Percentiles rank a stretch among this genome's conserved stretches.
phyloP scores from a whole-genome alignment of 164 flowering plant genomes.

The Berberis vulgaris region DNA sequence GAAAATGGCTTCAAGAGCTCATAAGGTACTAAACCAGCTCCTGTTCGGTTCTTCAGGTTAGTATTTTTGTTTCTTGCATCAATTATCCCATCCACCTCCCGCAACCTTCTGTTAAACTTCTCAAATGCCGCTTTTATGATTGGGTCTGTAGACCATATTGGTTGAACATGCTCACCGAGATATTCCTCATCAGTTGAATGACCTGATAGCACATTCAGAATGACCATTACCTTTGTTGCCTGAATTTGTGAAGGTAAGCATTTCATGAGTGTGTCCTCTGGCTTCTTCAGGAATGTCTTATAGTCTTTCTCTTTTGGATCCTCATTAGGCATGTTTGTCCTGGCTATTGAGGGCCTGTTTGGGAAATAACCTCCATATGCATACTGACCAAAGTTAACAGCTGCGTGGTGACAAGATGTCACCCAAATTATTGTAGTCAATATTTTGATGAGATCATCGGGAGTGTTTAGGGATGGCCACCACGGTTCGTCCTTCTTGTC shows the following conservation, averaged over 20 bases:
- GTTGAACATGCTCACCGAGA: constrained; percentile 19
- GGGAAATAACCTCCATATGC: constrained; percentile 63
- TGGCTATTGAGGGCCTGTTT: constrained; percentile 54
- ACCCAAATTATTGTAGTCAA: constrained; percentile 68
- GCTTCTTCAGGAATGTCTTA: constrained; percentile 17
- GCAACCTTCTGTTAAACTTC: constrained; percentile 17
- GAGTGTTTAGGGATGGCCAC: constrained; percentile 66
- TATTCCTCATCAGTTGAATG: constrained; percentile 42
- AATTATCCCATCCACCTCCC: constrained; percentile 30
- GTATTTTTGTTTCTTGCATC: constrained; percentile 24
- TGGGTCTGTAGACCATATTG: constrained; percentile 21
- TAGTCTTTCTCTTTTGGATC: constrained; percentile 22
- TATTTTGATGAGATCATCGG: constrained; percentile 32
- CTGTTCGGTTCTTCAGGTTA: constrained; percentile 25
- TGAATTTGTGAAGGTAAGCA: constrained; percentile 29
- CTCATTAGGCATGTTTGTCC: constrained; percentile 53
- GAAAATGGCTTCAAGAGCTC: constrained; percentile 32
- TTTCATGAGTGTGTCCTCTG: constrained; percentile 17
- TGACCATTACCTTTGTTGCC: constrained; percentile 30
- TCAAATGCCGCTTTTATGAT: constrained; percentile 21
- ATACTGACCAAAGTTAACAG: constrained; percentile 78
- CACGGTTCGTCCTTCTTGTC: constrained; percentile 77
- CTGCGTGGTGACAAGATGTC: constrained; percentile 64
- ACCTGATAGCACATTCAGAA: constrained; percentile 25
- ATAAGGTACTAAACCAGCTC: constrained; percentile 37